Evolutionary conservation across 2,329 filamentous ascomycete genomes (phyloP).

Genomic region (Penicillium sp.): DNA sequence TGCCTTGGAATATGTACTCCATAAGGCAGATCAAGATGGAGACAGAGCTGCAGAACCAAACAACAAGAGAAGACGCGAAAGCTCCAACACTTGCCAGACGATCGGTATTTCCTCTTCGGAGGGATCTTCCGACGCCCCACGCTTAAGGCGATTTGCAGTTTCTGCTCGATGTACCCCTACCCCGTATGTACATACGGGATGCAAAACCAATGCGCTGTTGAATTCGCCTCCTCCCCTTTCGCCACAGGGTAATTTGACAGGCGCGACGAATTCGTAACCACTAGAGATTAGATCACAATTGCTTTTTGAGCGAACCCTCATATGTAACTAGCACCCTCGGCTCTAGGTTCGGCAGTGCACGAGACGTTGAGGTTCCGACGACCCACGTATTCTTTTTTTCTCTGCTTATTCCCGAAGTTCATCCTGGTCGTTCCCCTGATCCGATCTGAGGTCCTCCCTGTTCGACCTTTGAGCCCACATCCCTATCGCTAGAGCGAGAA

Average conservation of each 20-base stretch:
- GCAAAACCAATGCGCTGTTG: neutral
- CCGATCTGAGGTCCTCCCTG: neutral
- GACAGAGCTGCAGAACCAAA: neutral
- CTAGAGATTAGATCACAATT: no score
- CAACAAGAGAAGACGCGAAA: neutral
- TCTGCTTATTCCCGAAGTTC: neutral
- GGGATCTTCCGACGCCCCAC: neutral
- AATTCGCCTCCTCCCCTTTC: neutral
- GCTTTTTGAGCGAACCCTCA: neutral
- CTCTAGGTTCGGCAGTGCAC: neutral
- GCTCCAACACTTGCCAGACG: neutral
- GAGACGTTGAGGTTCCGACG: neutral
- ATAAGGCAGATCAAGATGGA: neutral
- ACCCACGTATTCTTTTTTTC: neutral
- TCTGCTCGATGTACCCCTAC: neutral
- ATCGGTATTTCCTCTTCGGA: slow-evolving; percentile 1
- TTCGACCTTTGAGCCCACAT: neutral
- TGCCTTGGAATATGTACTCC: no score
- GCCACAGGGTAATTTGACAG: no score
- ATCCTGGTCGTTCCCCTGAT: neutral
- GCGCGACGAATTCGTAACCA: no score
- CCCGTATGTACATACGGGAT: neutral
- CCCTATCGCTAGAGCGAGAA: neutral
- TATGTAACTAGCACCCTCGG: neutral
- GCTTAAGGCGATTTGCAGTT: neutral